Base-by-base conservation (phyloP, 495 filamentous ascomycete genomes). In the Penicillium alfredii region DNA sequence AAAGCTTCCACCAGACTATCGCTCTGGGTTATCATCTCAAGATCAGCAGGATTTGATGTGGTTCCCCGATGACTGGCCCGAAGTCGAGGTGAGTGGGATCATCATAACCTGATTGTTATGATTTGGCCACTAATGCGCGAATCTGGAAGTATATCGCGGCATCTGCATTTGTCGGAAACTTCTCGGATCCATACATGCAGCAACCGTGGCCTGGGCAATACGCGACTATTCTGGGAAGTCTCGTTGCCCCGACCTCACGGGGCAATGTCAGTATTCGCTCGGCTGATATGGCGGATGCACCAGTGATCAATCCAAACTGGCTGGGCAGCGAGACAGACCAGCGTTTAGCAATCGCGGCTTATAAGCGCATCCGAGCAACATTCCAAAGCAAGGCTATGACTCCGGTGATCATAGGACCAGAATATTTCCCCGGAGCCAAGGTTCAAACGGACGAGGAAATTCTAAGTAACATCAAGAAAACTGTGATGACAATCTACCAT, bases 281-380 rank as follows among this genome's bases (percentile, higher is more conserved):
- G 6, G 38, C 53, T 4, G 40, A 62, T 31, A 71, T 57, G 3
- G 21, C 45, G 0, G 69, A 71, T 33, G 40, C 53, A 0, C 78
- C 80, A 0, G 40, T 75, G 6, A 76, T 85, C 42, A 64, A 77
- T 40, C 70, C 71, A 0, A 71, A 71, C 40, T 81, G 68, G 63
- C 61, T 85, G 1, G 57, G 49, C 5, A 58, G 75, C 10, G 64
- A 63, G 8, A 56, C 66, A 0, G 80, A 85, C 35, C 33, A 74
- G 52, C 55, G 74, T 17, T 38, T 81, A 2, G 63, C 69, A 1
- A 26, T 83, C 3, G 71, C 70, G 0, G 60, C 56, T 0, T 75
- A 73, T 53, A 71, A 63, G 45, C 69, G 78, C 17, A 45, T 60
- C 1, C 72, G 78, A 0, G 40, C 70, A 4, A 34, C 48, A 0